phyloP scores from a whole-genome alignment of 139 green algal genomes.

The Coelastrella sp. region DNA sequence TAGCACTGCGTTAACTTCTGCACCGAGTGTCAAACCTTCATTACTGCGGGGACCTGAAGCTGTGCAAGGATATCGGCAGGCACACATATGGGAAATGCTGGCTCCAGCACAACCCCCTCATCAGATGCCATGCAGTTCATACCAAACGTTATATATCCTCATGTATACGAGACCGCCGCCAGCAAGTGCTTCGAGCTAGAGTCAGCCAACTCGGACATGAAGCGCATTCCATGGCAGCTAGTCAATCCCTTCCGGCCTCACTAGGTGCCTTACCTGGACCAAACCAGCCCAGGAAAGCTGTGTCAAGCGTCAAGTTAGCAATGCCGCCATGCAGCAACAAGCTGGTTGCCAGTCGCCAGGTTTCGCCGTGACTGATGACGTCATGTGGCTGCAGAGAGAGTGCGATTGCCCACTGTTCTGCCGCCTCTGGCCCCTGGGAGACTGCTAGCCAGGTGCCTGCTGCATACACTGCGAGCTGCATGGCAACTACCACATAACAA shows the following conservation, averaged over 20 bases:
- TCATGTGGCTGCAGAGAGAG: slow-evolving; percentile 36
- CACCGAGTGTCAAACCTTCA: too few species aligned
- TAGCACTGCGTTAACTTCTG: too few species aligned
- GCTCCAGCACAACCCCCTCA: too few species aligned
- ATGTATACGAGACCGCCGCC: too few species aligned
- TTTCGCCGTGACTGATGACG: background rate
- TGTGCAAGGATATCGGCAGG: too few species aligned
- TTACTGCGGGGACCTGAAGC: too few species aligned
- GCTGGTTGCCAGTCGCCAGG: slow-evolving; percentile 39
- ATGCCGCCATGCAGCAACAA: slow-evolving; percentile 48
- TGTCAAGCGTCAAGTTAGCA: slow-evolving; percentile 34
- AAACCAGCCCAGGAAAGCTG: slow-evolving; percentile 11
- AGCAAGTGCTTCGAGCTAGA: background rate
- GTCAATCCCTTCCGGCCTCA: too few species aligned
- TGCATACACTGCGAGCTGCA: slow-evolving; percentile 44
- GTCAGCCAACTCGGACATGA: too few species aligned
- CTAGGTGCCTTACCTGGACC: slow-evolving; percentile 18
- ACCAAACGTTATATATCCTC: too few species aligned
- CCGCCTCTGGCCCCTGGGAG: slow-evolving; percentile 14
- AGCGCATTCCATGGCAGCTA: background rate
- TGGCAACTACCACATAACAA: slow-evolving; percentile 39
- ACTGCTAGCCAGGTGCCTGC: slow-evolving; percentile 45
- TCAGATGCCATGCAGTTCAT: too few species aligned
- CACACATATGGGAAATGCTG: too few species aligned
- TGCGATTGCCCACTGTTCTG: slow-evolving; percentile 7